Evolutionary conservation across 225 moss, liverwort and hornwort genomes (phyloP).

Genomic region (Marchantia paleacea): DNA sequence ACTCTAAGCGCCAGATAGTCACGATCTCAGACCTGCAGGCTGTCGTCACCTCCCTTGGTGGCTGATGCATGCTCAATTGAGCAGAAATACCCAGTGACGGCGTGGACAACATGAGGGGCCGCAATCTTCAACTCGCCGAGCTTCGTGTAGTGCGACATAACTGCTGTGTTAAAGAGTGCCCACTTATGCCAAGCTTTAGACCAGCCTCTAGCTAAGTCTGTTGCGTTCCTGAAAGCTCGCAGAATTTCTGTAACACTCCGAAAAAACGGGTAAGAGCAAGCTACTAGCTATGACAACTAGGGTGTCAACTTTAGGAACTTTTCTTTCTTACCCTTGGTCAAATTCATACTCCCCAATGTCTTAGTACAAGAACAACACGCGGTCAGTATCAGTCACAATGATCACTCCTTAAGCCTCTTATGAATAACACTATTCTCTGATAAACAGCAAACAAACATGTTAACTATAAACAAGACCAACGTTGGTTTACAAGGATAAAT

Average conservation of each 20-base stretch:
- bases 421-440: neutral
- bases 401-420: neutral
- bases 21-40: conserved; percentile 60
- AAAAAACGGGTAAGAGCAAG: neutral
- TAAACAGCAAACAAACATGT: neutral
- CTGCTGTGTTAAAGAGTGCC: conserved; percentile 92
- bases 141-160: conserved; percentile 62
- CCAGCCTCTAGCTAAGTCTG: conserved; percentile 70
- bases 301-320: too few species aligned
- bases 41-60: conserved; percentile 83
- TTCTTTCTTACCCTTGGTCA: too few species aligned
- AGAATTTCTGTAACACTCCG: conserved; percentile 61
- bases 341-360: too few species aligned
- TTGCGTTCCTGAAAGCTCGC: conserved; percentile 58
- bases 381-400: too few species aligned
- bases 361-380: too few species aligned
- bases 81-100: conserved; percentile 80
- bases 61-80: conserved; percentile 83
- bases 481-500: neutral
- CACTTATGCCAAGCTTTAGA: conserved; percentile 99
- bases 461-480: neutral
- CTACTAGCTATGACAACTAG: neutral
- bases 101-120: conserved; percentile 75
- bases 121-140: conserved; percentile 47
- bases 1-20: too few species aligned